Conservation (phyloP, 2,329 filamentous ascomycete species). For the Venturiaceae sp. region DNA sequence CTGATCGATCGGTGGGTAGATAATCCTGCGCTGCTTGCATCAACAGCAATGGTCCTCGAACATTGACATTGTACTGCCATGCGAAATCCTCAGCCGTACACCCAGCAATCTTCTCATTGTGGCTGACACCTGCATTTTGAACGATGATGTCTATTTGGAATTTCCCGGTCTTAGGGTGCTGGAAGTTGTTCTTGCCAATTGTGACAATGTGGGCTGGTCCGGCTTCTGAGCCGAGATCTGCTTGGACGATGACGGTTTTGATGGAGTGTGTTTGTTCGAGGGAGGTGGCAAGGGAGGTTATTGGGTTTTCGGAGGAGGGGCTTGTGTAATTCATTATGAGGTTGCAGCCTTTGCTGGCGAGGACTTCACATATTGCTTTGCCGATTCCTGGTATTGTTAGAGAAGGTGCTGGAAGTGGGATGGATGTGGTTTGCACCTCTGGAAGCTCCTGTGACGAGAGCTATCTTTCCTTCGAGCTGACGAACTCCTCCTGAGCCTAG, state of each 20-base stretch:
- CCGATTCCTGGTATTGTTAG: slow-evolving; percentile 54
- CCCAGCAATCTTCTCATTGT: slow-evolving; percentile 56
- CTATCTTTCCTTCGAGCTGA: slow-evolving; percentile 10
- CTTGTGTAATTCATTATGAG: slow-evolving; percentile 65
- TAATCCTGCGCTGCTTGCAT: slow-evolving; percentile 63
- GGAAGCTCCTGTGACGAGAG: slow-evolving; percentile 10
- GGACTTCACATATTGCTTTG: slow-evolving; percentile 53
- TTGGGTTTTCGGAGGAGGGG: slow-evolving; percentile 44
- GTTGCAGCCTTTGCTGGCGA: slow-evolving; percentile 63
- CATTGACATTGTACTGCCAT: slow-evolving; percentile 68
- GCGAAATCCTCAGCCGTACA: slow-evolving; percentile 58
- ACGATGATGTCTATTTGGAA: slow-evolving; percentile 74
- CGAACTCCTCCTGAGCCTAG: not conserved
- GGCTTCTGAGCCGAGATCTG: slow-evolving; percentile 56
- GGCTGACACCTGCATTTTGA: slow-evolving; percentile 69
- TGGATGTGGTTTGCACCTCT: slow-evolving; percentile 2
- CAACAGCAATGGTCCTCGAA: slow-evolving; percentile 69
- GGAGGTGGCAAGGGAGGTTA: slow-evolving; percentile 43
- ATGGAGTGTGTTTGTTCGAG: slow-evolving; percentile 50
- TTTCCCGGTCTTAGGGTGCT: slow-evolving; percentile 39
- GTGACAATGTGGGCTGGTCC: slow-evolving; percentile 52
- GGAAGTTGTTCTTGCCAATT: slow-evolving; percentile 49
- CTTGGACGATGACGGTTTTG: slow-evolving; percentile 54
- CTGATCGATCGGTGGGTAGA: slow-evolving; percentile 58
- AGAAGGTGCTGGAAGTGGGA: not conserved